Base-by-base conservation (phyloP, 1,139 yeast species). In the Scheffersomyces insectosa region DNA sequence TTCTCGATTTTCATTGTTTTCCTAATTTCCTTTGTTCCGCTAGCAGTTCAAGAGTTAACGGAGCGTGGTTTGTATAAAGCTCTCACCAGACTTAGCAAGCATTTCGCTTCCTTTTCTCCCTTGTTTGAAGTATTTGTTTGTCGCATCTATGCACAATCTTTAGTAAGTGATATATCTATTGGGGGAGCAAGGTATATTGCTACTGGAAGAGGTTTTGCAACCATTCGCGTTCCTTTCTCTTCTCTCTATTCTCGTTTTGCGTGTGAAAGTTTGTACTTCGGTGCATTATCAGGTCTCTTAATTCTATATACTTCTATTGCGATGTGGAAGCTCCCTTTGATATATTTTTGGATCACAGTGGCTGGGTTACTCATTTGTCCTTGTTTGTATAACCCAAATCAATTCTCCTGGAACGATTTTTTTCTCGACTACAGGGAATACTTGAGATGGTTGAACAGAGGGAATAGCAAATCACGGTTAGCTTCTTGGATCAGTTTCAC, bases 131-230 rank as follows among this genome's bases (percentile, higher is more conserved):
- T 77, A 0, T 78, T 78, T 55, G 80, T 77, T 6, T 76, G 82
- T 55, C 64, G 74, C 43, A 68, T 77, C 2, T 78, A 78, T 55
- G 74, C 81, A 0, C 72, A 71, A 38, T 73, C 82, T 0, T 57
- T 78, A 45, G 66, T 70, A 3, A 74, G 72, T 47, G 80, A 78
- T 56, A 63, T 78, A 37, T 60, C 75, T 5, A 56, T 75, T 41
- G 82, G 83, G 1, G 82, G 82, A 11, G 83, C 83, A 7, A 67
- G 68, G 44, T 78, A 78, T 53, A 75, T 78, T 51, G 77, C 81
- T 2, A 78, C 83, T 0, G 82, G 82, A 11, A 61, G 83, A 56
- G 81, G 81, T 1, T 75, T 78, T 57, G 79, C 82, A 31, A 78
- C 82, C 0, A 59, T 67, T 2, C 59, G 83, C 48, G 66, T 70